phyloP scores from a whole-genome alignment of 768 basidiomycete genomes.

The Sporobolomyces roseus region DNA sequence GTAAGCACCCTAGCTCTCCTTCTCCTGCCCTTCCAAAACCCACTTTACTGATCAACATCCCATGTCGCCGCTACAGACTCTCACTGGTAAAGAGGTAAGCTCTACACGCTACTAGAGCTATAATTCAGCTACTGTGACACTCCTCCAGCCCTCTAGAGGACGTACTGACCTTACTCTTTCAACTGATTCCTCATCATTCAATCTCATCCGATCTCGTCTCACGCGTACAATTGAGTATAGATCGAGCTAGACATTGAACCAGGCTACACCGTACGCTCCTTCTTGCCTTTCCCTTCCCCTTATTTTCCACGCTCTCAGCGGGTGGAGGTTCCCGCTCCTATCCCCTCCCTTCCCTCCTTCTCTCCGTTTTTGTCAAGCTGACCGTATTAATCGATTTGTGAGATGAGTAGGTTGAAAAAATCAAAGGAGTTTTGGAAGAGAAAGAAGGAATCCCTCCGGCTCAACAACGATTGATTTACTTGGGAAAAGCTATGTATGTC shows the following conservation, averaged over 20 bases:
- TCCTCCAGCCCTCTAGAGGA: no score
- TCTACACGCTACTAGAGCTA: no score
- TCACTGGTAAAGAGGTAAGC: constrained; percentile 93
- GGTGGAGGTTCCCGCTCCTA: no score
- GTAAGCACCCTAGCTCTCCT: constrained; percentile 49
- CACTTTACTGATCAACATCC: neutral
- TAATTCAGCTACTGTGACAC: no score
- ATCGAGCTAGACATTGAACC: constrained; percentile 93
- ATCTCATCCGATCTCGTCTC: neutral
- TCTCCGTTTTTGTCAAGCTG: neutral
- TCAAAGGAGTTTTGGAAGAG: constrained; percentile 98
- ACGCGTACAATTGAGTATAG: constrained; percentile 48
- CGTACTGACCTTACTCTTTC: neutral
- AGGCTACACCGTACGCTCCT: constrained; percentile 67
- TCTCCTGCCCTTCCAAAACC: neutral
- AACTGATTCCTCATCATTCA: neutral
- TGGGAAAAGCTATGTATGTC: constrained; percentile 82
- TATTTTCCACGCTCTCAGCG: no score
- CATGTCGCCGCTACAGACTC: constrained; percentile 61
- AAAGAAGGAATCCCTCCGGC: constrained; percentile 95
- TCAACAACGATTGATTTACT: constrained; percentile 89
- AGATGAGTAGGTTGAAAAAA: constrained; percentile 73
- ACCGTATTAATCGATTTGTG: no score
- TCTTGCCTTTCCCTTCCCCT: neutral
- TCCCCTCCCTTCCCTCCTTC: neutral